Evolutionary conservation across 768 basidiomycete species (phyloP).

Genomic region (Fibroporia radiculosa): DNA sequence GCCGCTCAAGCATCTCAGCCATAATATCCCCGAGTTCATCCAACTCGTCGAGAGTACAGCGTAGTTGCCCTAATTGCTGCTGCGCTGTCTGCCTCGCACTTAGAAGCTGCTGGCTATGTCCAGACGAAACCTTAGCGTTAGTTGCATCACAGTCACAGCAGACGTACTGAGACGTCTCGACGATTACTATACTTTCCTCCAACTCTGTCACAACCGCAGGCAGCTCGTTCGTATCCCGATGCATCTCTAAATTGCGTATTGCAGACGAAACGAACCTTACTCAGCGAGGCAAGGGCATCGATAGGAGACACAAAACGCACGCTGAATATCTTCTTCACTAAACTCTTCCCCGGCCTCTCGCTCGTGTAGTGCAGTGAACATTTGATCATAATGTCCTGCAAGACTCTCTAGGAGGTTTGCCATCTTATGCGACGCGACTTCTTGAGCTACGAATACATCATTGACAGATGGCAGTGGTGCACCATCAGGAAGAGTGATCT

Average conservation of each 20-base stretch:
- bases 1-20: conserved; percentile 65
- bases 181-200: conserved; percentile 45
- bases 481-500: conserved; percentile 38
- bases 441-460: conserved; percentile 45
- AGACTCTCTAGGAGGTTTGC: conserved; percentile 66
- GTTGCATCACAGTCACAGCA: not conserved
- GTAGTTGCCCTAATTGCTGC: conserved; percentile 42
- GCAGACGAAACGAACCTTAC: not conserved
- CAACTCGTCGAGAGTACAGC: conserved; percentile 49
- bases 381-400: conserved; percentile 69
- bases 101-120: conserved; percentile 43
- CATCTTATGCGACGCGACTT: conserved; percentile 54
- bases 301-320: conserved; percentile 33
- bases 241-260: conserved; percentile 50
- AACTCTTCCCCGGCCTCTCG: conserved; percentile 63
- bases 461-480: conserved; percentile 35
- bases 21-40: conserved; percentile 77
- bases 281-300: too few species aligned
- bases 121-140: not conserved
- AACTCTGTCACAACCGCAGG: conserved; percentile 68
- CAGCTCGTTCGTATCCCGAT: conserved; percentile 72
- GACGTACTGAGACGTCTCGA: conserved; percentile 53
- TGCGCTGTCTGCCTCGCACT: conserved; percentile 35
- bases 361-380: conserved; percentile 60
- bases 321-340: conserved; percentile 60